phyloP scores from a whole-genome alignment of 306 rosid species.

The Neltuma alba region DNA sequence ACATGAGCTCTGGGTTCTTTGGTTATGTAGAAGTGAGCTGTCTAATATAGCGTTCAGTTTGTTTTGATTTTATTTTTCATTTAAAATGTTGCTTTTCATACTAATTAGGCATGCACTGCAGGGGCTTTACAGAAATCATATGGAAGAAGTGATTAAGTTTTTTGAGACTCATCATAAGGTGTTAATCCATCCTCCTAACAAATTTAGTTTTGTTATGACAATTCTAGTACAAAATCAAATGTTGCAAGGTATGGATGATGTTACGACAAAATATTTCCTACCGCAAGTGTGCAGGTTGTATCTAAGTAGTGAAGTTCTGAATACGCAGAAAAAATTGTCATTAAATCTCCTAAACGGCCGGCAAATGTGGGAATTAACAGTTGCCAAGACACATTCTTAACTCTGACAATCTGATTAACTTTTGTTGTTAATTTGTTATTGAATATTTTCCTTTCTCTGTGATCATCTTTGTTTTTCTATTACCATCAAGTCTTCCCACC shows the following conservation, averaged over 20 bases:
- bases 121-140: slow-evolving; percentile 97
- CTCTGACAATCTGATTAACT: no score
- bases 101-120: slow-evolving; percentile 48
- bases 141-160: slow-evolving; percentile 99
- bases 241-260: neutral
- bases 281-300: neutral
- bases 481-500: neutral
- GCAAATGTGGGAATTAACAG: neutral
- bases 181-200: slow-evolving; percentile 6
- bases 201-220: neutral
- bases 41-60: slow-evolving; percentile 28
- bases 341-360: neutral
- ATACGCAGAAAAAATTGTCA: neutral
- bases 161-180: slow-evolving; percentile 99
- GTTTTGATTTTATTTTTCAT: slow-evolving; percentile 22
- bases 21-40: slow-evolving; percentile 90
- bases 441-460: slow-evolving; percentile 12
- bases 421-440: neutral
- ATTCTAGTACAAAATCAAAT: slow-evolving; percentile 4
- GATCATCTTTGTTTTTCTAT: slow-evolving; percentile 18
- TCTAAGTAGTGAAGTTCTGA: neutral
- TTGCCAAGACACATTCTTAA: neutral
- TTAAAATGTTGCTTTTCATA: slow-evolving; percentile 21
- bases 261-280: neutral
- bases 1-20: slow-evolving; percentile 98